phyloP scores from a whole-genome alignment of 2,329 filamentous ascomycete species.

The Aureobasidium sp. region DNA sequence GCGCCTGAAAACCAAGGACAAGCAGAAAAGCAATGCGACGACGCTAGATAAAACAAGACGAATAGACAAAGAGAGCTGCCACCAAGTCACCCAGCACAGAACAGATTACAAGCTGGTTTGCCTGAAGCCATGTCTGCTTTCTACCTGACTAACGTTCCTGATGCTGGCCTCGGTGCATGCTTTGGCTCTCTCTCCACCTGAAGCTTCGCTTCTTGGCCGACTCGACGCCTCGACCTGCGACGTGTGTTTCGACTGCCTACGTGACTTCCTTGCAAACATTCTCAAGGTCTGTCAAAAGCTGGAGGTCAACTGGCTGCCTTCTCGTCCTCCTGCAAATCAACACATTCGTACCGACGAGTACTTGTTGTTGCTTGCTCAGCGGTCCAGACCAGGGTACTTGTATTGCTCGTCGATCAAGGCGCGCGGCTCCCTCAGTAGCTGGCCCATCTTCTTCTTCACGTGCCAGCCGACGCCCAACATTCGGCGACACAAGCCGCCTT shows the following conservation, averaged over 20 bases:
- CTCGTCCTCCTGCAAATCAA: background rate
- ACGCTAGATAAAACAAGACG: background rate
- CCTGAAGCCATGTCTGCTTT: background rate
- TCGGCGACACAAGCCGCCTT: constrained; percentile 2
- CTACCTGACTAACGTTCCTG: background rate
- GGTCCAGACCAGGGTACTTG: background rate
- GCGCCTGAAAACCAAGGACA: background rate
- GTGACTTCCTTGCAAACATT: background rate
- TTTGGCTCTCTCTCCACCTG: constrained; percentile 3
- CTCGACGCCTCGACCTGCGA: background rate
- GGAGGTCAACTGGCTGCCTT: background rate
- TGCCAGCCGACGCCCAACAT: background rate
- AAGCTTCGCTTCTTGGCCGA: background rate
- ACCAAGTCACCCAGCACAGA: background rate
- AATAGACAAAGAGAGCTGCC: background rate
- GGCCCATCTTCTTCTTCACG: background rate
- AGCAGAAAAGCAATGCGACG: background rate
- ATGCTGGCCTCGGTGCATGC: background rate
- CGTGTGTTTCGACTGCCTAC: background rate
- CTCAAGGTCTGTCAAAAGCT: background rate
- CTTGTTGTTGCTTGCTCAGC: background rate
- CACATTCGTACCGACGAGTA: background rate
- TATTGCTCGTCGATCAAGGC: background rate
- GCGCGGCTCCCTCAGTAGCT: background rate
- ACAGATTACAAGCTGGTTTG: background rate